Evolutionary conservation across 805 yeast genomes (phyloP).

Genomic region (Myxozyma neotropica): DNA sequence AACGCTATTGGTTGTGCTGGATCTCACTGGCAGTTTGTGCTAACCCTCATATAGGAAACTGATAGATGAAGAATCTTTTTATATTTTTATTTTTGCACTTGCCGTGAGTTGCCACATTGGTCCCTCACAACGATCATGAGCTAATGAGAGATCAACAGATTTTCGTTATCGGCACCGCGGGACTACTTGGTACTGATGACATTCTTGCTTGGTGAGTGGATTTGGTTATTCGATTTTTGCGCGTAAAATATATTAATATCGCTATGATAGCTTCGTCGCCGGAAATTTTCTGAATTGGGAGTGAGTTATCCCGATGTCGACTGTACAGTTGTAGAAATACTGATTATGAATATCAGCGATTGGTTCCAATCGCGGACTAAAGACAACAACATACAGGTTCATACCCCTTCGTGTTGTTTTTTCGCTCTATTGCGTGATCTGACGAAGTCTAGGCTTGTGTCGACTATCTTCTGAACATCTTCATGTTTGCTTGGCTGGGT

Average conservation of each 20-base stretch:
- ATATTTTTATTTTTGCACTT: constrained; percentile 54
- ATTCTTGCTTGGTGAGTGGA: constrained; percentile 56
- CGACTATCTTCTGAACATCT: constrained; percentile 64
- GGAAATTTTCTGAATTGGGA: constrained; percentile 77
- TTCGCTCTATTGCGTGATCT: neutral
- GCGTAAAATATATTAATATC: neutral
- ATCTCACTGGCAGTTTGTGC: neutral
- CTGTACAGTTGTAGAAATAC: neutral
- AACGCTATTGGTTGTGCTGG: neutral
- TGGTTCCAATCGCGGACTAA: constrained; percentile 61
- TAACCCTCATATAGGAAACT: constrained; percentile 40
- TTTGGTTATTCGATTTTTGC: neutral
- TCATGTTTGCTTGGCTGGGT: constrained; percentile 70
- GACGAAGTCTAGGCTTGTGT: constrained; percentile 54
- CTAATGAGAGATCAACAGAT: too few species aligned
- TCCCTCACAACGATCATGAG: neutral
- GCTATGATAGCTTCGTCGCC: constrained; percentile 54
- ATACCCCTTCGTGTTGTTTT: too few species aligned
- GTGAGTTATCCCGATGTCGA: constrained; percentile 12
- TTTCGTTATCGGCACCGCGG: constrained; percentile 65
- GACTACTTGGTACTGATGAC: constrained; percentile 69
- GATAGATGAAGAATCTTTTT: constrained; percentile 67
- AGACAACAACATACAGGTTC: constrained; percentile 53
- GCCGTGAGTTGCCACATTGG: constrained; percentile 39
- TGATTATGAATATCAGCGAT: constrained; percentile 43